These are phyloP conservation scores for Candida tunisiensis DNA, from an alignment of 1,139 yeast species.

Conservation along the genomic window DNA sequence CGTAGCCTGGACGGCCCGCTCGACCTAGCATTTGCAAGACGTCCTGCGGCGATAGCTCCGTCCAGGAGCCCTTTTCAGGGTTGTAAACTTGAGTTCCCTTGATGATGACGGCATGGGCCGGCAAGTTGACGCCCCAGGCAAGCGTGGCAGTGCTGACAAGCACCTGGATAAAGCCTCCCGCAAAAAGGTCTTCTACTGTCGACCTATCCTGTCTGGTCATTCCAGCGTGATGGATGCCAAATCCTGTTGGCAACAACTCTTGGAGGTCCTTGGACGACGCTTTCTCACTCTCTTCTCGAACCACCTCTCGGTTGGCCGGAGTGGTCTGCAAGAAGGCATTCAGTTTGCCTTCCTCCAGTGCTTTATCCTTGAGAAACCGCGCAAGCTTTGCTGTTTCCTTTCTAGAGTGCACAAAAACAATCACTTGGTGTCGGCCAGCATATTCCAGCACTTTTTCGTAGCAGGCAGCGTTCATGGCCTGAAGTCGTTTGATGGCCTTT, in stretches of 20 bases:
- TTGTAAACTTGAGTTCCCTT: constrained; percentile 92
- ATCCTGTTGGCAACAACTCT: constrained; percentile 49
- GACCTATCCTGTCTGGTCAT: constrained; percentile 56
- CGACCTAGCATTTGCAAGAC: constrained; percentile 88
- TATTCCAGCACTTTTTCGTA: constrained; percentile 66
- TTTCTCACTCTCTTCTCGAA: constrained; percentile 44
- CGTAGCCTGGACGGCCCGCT: constrained; percentile 95
- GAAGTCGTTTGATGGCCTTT: constrained; percentile 59
- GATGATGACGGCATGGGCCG: constrained; percentile 90
- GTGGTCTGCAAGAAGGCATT: constrained; percentile 32
- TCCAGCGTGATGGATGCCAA: constrained; percentile 96
- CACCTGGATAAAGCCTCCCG: constrained; percentile 69
- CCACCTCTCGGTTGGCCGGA: constrained; percentile 45
- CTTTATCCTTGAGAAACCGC: constrained; percentile 45
- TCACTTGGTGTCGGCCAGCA: constrained; percentile 53
- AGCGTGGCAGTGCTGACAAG: constrained; percentile 88
- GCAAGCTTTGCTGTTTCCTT: constrained; percentile 86
- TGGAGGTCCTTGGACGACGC: constrained; percentile 39
- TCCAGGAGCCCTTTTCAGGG: constrained; percentile 82
- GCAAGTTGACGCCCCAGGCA: constrained; percentile 98
- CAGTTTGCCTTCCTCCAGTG: constrained; percentile 37
- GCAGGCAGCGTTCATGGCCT: constrained; percentile 85
- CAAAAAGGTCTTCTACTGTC: constrained; percentile 71
- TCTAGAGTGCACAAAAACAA: constrained; percentile 86
- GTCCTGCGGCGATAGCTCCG: constrained; percentile 83